Base-by-base conservation (phyloP, 768 basidiomycete species). In the Rhodotorula babjevae region DNA sequence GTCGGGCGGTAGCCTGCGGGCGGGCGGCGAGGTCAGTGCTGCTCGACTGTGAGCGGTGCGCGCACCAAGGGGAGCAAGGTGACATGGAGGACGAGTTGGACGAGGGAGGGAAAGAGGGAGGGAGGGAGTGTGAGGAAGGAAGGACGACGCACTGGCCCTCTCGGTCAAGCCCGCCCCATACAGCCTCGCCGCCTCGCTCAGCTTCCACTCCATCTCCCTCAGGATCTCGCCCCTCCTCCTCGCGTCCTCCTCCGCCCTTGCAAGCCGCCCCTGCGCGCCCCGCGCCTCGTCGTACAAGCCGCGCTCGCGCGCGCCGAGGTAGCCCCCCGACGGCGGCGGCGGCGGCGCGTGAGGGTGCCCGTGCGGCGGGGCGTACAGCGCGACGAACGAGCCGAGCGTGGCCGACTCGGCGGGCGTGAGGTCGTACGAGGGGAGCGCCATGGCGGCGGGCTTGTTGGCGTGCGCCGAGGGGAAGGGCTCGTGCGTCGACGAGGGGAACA, bases 191-290 rank as follows among this genome's bases (percentile, higher is more conserved):
- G 92, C 93, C 80, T 95, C 87, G 1, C 92, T 90, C 18, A 99
- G 81, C 81, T 97, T 95, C 60, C 90, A 89, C 77, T 97, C 90
- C 93, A 98, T 97, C 61, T 97, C 93, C 14, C 87, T 84, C 49
- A 99, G 83, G 79, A 94, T 84, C 80, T 93, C 93, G 93, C 78
- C 36, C 86, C 93, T 93, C 77, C 89, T 84, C 27, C 86, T 87
- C 5, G 92, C 85, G 76, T 97, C 94, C 80, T 92, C 92, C 71
- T 93, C 80, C 77, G 87, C 91, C 81, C 90, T 83, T 4, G 89
- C 89, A 57, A 99, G 81, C 81, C 93, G 93, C 6, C 91, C 91
- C 71, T 91, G 71, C 92, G 78, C 31, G 85, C 90, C 23, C 93
- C 92, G 27, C 36, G 27, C 40, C 77, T 90, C 90, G 71, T 93